Base-by-base conservation (phyloP, 2,329 filamentous ascomycete species). In the Rasamsonia emersonii region DNA sequence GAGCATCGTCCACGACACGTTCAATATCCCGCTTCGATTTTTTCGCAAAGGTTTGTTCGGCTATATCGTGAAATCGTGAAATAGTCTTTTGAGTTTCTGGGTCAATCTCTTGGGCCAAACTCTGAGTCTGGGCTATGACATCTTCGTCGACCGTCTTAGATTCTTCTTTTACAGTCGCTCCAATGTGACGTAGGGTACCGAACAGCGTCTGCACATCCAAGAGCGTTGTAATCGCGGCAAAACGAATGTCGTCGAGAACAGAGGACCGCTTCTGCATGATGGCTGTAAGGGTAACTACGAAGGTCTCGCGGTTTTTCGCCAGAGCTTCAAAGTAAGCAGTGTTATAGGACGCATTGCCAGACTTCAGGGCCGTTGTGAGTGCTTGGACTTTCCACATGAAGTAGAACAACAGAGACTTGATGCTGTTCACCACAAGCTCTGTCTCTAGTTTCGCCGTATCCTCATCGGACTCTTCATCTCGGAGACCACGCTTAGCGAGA, bases 341-440 rank as follows among this genome's bases (percentile, higher is more conserved):
- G 37, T 73, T 65, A 50, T 80, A 79, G 1, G 65, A 62, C 14
- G 71, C 68, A 25, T 75, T 70, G 16, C 68, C 67, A 7, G 58
- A 47, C 10, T 68, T 61, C 20, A 84, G 56, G 10, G 71, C 58
- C 33, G 69, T 64, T 40, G 68, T 65, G 38, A 85, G 50, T 32
- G 70, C 66, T 32, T 76, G 73, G 14, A 82, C 73, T 53, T 91
- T 89, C 91, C 91, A 98, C 77, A 93, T 85, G 53, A 95, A 93
- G 62, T 95, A 96, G 60, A 93, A 86, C 28, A 86, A 71, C 30
- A 82, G 70, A 2, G 79, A 71, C 43, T 82, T 81, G 48, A 93
- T 82, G 18, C 86, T 80, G 46, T 79, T 81, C 2, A 75, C 69
- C 5, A 86, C 78, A 25, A 91, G 68, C 42, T 84, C 78, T 44